Base-by-base conservation (phyloP, 2,329 filamentous ascomycete species). In the Neofusicoccum kwambonambiense region DNA sequence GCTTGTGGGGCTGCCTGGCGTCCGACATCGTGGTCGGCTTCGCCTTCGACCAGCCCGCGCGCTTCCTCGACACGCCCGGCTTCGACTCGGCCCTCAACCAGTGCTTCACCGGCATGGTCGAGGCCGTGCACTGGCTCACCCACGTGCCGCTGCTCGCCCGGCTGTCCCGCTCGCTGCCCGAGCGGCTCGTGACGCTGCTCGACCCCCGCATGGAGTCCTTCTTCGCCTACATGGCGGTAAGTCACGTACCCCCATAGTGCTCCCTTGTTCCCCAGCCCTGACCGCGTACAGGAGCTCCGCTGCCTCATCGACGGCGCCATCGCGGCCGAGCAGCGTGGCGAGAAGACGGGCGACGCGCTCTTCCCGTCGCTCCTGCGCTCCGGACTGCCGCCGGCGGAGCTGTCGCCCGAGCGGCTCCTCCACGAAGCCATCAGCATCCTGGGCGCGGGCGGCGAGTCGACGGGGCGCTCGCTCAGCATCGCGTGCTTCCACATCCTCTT, bases 361-460 rank as follows among this genome's bases (percentile, higher is more conserved):
- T 57, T 57, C 52, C 15, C 11, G 15, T 17, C 34, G 1, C 34
- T 57, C 13, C 52, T 57, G 19, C 52, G 37, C 4, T 57, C 52
- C 35, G 37, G 19, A 17, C 37, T 57, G 7, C 52, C 52, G 3
- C 19, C 49, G 4, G 66, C 70, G 13, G 77, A 79, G 64, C 42
- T 35, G 3, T 6, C 49, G 4, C 67, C 70, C 15, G 77, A 79
- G 64, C 42, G 42, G 3, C 42, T 45, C 15, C 42, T 45, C 15
- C 15, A 45, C 17, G 42, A 45, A 15, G 42, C 15, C n/a, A 9
- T 45, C 42, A 45, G 42, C 42, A 45, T 45, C 42, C 27, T 75
- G 2, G 66, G 69, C 15, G 76, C 76, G 4, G 76, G 76, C 0
- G 65, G 70, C 2, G 73, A 75, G 34, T 77, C 76, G 0, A 78